These are phyloP conservation scores for Sporobolomyces phaffii DNA, from an alignment of 768 basidiomycete species.

Conservation along the genomic window DNA sequence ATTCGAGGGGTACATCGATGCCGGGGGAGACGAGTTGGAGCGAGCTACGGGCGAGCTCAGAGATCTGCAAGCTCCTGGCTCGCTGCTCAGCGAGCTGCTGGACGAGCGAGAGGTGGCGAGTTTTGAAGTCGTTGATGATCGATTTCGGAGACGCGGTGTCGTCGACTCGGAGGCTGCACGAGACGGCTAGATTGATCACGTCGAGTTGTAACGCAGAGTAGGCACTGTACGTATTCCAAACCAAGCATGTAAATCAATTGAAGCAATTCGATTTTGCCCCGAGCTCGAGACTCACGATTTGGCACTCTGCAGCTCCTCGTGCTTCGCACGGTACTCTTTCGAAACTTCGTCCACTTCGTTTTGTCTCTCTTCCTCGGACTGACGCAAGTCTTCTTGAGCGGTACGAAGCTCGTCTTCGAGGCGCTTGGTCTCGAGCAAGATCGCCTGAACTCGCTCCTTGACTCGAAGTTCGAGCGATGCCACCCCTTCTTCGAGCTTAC, in stretches of 20 bases:
- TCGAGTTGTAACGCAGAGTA: neutral
- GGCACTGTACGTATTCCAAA: neutral
- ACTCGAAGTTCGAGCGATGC: neutral
- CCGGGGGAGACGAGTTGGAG: neutral
- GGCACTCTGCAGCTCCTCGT: neutral
- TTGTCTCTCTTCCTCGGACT: neutral
- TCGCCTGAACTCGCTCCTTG: too few relatives aligned
- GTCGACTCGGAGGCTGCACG: neutral
- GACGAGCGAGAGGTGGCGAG: neutral
- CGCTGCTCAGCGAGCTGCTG: neutral
- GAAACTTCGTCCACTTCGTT: neutral
- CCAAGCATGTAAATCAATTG: too few relatives aligned
- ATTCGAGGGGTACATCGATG: neutral
- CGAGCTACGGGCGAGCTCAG: neutral
- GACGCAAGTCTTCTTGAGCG: neutral
- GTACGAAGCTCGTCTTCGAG: neutral
- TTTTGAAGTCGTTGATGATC: constrained; percentile 1
- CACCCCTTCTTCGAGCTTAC: too few relatives aligned
- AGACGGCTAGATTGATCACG: neutral
- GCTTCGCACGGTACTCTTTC: neutral
- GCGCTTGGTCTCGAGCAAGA: too few relatives aligned
- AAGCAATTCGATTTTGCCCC: too few relatives aligned
- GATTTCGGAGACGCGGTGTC: neutral
- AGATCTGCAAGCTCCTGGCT: neutral
- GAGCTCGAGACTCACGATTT: neutral